phyloP scores from a whole-genome alignment of 768 basidiomycete species.

The Russula olivacea region DNA sequence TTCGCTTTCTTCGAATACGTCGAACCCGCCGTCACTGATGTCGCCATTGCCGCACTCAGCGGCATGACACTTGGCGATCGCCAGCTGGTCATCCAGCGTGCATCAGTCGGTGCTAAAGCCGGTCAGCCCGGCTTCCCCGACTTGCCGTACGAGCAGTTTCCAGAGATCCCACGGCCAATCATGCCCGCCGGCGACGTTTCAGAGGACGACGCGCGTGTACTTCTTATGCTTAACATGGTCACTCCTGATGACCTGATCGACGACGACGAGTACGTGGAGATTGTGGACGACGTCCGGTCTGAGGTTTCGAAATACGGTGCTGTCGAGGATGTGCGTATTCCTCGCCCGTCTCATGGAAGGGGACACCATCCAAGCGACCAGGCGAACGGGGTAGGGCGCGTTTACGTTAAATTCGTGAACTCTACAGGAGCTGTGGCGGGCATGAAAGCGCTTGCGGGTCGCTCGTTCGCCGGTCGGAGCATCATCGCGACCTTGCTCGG shows the following conservation, averaged over 20 bases:
- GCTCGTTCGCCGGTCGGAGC: constrained; percentile 79
- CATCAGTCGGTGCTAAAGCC: constrained; percentile 86
- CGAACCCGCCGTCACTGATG: constrained; percentile 81
- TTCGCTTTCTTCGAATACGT: constrained; percentile 99
- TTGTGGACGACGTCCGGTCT: constrained; percentile 90
- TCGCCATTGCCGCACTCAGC: constrained; percentile 93
- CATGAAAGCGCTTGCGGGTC: constrained; percentile 82
- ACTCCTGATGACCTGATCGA: constrained; percentile 84
- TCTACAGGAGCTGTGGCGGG: constrained; percentile 59
- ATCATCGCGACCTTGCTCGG: constrained; percentile 80
- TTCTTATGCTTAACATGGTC: constrained; percentile 99
- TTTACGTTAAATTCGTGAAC: constrained; percentile 83
- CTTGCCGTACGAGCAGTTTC: constrained; percentile 73
- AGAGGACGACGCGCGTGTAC: constrained; percentile 57
- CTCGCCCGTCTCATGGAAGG: constrained; percentile 58
- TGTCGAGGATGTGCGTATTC: constrained; percentile 83
- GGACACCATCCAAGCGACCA: constrained; percentile 48
- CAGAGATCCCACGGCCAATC: constrained; percentile 80
- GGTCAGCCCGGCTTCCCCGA: constrained; percentile 57
- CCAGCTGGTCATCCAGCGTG: constrained; percentile 92
- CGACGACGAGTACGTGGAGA: constrained; percentile 89
- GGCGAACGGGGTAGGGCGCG: constrained; percentile 88
- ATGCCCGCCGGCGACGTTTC: constrained; percentile 75
- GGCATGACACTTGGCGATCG: constrained; percentile 98
- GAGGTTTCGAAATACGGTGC: constrained; percentile 77